These are phyloP conservation scores for Sisymbrium altissimum DNA, from an alignment of 345 rosid genomes.

Conservation along the genomic window DNA sequence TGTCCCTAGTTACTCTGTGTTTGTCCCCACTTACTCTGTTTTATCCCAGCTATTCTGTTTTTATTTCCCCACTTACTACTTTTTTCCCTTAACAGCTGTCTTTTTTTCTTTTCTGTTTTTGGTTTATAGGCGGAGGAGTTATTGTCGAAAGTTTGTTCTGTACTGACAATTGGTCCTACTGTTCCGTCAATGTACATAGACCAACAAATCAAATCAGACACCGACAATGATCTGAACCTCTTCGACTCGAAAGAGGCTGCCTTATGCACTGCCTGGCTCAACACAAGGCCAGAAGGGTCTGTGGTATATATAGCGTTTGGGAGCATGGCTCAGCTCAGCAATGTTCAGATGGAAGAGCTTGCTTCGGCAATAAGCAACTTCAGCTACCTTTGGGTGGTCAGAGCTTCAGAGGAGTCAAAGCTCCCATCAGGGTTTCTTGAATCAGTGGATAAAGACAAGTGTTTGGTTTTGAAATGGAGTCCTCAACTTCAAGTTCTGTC, in stretches of 20 bases:
- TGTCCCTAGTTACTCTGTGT: background rate
- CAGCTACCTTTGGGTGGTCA: constrained; percentile 55
- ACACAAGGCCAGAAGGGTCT: constrained; percentile 40
- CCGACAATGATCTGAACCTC: constrained; percentile 49
- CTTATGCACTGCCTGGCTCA: constrained; percentile 43
- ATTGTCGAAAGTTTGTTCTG: constrained; percentile 40
- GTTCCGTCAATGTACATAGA: constrained; percentile 62
- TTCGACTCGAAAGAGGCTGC: constrained; percentile 33
- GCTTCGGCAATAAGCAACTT: constrained; percentile 39
- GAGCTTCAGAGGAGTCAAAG: constrained; percentile 45
- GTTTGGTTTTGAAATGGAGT: constrained; percentile 49
- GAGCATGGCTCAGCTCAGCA: constrained; percentile 46
- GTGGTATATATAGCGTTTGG: constrained; percentile 73
- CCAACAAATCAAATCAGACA: constrained; percentile 41
- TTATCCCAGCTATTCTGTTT: background rate
- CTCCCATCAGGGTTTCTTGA: constrained; percentile 35
- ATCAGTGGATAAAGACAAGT: constrained; percentile 24
- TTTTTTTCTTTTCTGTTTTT: background rate
- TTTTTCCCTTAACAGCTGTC: background rate
- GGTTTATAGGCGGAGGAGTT: constrained; percentile 35
- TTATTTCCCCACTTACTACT: background rate
- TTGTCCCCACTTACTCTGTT: background rate
- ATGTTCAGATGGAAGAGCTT: constrained; percentile 51
- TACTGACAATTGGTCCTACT: constrained; percentile 61
- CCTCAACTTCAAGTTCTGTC: constrained; percentile 53